These are phyloP conservation scores for Vigna unguiculata DNA, from an alignment of 306 rosid species.

Conservation along the genomic window DNA sequence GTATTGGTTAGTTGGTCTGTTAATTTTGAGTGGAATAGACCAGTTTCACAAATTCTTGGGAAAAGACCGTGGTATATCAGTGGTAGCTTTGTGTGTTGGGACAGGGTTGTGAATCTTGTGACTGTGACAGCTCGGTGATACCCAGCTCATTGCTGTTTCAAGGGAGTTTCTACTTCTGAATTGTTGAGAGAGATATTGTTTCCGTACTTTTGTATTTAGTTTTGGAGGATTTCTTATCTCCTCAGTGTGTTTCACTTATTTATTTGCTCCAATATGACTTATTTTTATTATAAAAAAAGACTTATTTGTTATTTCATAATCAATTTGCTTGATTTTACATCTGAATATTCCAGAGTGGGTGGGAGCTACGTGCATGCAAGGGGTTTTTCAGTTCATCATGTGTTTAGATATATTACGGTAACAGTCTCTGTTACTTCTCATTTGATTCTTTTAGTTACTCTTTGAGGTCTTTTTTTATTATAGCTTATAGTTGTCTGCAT, in stretches of 20 bases:
- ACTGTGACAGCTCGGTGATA: too few species aligned
- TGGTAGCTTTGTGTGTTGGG: too few species aligned
- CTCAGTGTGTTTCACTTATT: not conserved
- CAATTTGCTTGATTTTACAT: constrained; percentile 28
- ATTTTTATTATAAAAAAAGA: not conserved
- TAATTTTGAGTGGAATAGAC: not conserved
- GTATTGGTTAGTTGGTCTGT: not conserved
- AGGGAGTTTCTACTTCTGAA: too few species aligned
- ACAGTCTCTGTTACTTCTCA: constrained; percentile 26
- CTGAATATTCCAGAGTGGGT: constrained; percentile 57
- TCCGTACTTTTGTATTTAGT: not conserved
- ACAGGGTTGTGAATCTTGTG: too few species aligned
- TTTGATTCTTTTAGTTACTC: constrained; percentile 30
- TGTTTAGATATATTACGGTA: constrained; percentile 83
- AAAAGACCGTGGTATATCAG: too few species aligned
- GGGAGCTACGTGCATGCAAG: constrained; percentile 95
- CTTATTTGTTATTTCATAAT: not conserved
- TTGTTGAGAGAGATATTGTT: constrained; percentile 10
- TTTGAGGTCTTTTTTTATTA: constrained; percentile 23
- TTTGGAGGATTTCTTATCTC: constrained; percentile 3
- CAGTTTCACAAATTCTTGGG: not conserved
- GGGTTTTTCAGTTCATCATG: constrained; percentile 80
- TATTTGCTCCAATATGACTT: constrained; percentile 8
- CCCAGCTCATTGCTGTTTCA: too few species aligned
- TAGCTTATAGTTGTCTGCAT: constrained; percentile 36